A percentile compares a stretch with the other conserved stretches of the same genome.
Evolutionary conservation across 805 yeast genomes (phyloP).

Genomic region (Nakazawaea ishiwadae): DNA sequence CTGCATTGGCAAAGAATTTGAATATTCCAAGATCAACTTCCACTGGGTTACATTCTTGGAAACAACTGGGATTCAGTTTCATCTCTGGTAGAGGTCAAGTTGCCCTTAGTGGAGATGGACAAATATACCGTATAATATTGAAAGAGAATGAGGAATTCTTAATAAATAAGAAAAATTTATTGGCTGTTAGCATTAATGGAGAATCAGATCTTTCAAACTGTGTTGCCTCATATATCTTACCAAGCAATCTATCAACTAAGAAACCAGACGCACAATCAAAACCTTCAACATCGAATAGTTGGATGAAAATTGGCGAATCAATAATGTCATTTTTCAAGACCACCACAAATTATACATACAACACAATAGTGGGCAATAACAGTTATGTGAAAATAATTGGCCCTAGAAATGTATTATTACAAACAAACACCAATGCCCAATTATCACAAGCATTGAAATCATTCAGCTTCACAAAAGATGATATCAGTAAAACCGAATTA

Average conservation of each 20-base stretch:
- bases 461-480: neutral
- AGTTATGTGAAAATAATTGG: conserved; percentile 48
- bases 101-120: conserved; percentile 51
- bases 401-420: conserved; percentile 46
- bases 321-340: neutral
- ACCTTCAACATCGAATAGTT: too few relatives aligned
- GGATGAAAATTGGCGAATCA: too few relatives aligned
- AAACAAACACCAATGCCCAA: conserved; percentile 34
- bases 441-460: conserved; percentile 15
- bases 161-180: conserved; percentile 38
- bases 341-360: conserved; percentile 14
- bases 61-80: conserved; percentile 38
- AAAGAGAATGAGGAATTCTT: conserved; percentile 42
- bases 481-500: conserved; percentile 19
- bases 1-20: conserved; percentile 25
- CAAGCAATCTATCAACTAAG: conserved; percentile 16
- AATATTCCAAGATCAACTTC: conserved; percentile 15
- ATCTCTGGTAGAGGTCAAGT: conserved; percentile 55
- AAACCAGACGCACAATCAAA: too few relatives aligned
- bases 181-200: conserved; percentile 49
- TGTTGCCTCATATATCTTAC: conserved; percentile 22
- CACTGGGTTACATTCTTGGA: conserved; percentile 37
- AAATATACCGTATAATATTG: conserved; percentile 43
- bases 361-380: conserved; percentile 29
- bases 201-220: conserved; percentile 39